phyloP scores from a whole-genome alignment of 306 rosid genomes.

The Dryas drummondii region DNA sequence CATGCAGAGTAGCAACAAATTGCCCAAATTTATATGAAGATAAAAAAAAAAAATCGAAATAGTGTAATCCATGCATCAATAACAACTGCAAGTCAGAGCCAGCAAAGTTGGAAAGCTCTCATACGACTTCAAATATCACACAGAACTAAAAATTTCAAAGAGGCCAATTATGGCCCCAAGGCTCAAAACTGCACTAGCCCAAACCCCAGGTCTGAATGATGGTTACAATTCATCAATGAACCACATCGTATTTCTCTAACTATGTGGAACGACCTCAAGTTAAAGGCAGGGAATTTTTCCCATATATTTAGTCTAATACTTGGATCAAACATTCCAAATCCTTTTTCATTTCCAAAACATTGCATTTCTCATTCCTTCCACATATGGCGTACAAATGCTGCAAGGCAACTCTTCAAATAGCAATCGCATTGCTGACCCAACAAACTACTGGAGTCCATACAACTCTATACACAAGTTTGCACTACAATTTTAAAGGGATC shows the following conservation, averaged over 20 bases:
- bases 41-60: neutral
- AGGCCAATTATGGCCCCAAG: neutral
- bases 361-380: neutral
- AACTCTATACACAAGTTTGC: neutral
- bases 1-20: conserved; percentile 6
- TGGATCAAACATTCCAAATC: neutral
- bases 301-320: neutral
- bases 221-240: neutral
- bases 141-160: neutral
- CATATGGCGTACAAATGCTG: neutral
- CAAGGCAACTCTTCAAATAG: conserved; percentile 6
- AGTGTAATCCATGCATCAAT: neutral
- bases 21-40: neutral
- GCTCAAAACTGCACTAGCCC: neutral
- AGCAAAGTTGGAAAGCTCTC: neutral
- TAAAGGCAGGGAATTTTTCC: neutral
- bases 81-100: neutral
- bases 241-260: neutral
- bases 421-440: neutral
- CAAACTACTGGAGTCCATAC: neutral
- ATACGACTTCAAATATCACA: neutral
- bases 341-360: neutral
- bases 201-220: neutral
- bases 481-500: neutral
- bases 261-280: neutral